Evolutionary conservation across 1,139 yeast species (phyloP), one percentile per base, ranked within the genome.

Genomic region (Saccharomyces hybrid): DNA sequence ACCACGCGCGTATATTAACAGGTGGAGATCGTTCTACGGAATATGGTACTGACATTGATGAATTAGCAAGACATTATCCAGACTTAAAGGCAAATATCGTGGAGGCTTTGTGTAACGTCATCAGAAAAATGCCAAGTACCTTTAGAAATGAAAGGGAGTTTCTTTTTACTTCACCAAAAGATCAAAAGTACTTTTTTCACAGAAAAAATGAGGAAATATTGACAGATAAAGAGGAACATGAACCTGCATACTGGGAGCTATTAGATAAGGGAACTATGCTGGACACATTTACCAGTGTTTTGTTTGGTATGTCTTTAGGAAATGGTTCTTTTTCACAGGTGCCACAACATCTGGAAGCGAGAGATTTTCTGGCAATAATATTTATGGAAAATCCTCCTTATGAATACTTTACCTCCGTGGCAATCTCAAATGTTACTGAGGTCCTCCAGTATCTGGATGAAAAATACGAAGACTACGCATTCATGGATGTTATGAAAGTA

Each of bases 51-150:
- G 78, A 87, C 0, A 77, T 90, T 62, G 96, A 91, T 65, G 95
- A 88, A 61, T 73, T 91, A 51, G 84, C 89, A 6, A 79, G 96
- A 62, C 97, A 91, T 66, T 88, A 88, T 63, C 85, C 95, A 1
- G 79, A 78, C 1, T 74, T 90, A 56, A 83, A 87, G 53, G 84
- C 86, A 0, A 65, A 72, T 0, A 81, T 91, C 41, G 71, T 82
- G 52, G 69, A 74, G 5, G 81, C 82, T 53, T 73, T 85, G 34
- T 71, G 77, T 9, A 64, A 67, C 2, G 62, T 86, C 29, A 73
- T 87, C 0, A 70, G 75, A 27, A 71, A 71, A 13, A 67, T 85
- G 5, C 82, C 86, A 0, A 77, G 77, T 1, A 65, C 69, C 26
- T 61, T 64, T 1, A 58, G 66, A 2, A 72, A 82, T 50, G 64